Percentiles rank a stretch among this genome's conserved stretches.
Conservation (phyloP, 148 eudicot genomes). For the Arbutus unedo region DNA sequence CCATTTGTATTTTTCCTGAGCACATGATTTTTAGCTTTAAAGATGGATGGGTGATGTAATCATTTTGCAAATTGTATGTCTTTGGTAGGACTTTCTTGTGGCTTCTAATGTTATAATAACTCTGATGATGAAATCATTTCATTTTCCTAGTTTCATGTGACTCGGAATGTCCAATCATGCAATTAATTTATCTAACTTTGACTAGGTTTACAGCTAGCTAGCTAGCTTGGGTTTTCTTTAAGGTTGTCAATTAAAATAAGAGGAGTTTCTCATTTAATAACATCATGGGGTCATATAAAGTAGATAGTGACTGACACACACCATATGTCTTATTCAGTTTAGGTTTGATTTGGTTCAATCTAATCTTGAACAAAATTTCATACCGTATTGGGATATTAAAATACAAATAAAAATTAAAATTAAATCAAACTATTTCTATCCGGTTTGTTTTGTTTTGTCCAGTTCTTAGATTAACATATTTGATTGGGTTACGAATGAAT, state of each 20-base stretch:
- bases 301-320: not conserved
- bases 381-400: no score
- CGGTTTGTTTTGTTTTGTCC: no score
- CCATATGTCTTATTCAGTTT: not conserved
- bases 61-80: not conserved
- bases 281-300: not conserved
- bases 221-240: not conserved
- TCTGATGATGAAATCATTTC: not conserved
- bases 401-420: no score
- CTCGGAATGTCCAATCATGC: not conserved
- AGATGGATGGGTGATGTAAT: not conserved
- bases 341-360: no score
- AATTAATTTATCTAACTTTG: not conserved
- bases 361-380: no score
- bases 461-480: no score
- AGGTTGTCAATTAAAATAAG: not conserved
- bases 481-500: no score
- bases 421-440: no score
- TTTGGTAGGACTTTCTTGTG: not conserved
- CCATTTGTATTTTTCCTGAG: not conserved
- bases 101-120: not conserved
- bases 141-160: slow-evolving; percentile 7
- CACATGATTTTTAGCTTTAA: not conserved
- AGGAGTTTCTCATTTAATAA: not conserved
- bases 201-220: not conserved